Evolutionary conservation across 2,329 filamentous ascomycete genomes (phyloP), one percentile per base, ranked within the genome.

Genomic region (Verticillium klebahnii): DNA sequence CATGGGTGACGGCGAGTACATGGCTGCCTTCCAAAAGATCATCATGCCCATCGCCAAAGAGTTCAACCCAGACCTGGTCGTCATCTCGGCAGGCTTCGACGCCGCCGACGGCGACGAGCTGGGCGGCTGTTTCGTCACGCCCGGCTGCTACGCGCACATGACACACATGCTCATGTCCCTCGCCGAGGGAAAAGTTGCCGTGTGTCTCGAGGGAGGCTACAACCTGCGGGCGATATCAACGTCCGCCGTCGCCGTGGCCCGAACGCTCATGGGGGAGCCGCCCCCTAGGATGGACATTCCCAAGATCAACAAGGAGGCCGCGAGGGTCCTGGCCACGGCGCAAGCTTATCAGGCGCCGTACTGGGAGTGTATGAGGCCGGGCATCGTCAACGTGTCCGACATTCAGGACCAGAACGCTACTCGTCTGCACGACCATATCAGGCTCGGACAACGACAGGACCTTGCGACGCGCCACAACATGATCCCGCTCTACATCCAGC

Each of bases 151-250:
- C 72, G 92, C 93, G 15, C 94, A 99, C 72, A 98, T 99, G 95
- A 98, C 95, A 17, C 93, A 97, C 72, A 97, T 98, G 94, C 85
- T 99, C 57, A 98, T 97, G 93, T 93, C 92, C 2, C 82, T 99
- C 23, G 94, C 95, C 0, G 84, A 88, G 55, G 95, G 95, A 32
- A 97, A 93, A 71, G 84, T 99, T 15, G 91, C 92, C 2, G 94
- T 97, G 9, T 97, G 93, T 71, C 82, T 99, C 2, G 95, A 99
- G 77, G 95, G 95, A 25, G 95, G 95, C 9, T 99, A 99, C 76
- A 98, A 98, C 69, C 85, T 99, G 29, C 82, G 87, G 57, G 95
- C 95, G 0, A 99, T 99, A 62, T 96, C 95, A 0, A 88, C 91
- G 62, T 98, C 95, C 5, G 93, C 95, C 1, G 83, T 97, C 5